A percentile compares a stretch with the other conserved stretches of the same genome.
These are phyloP conservation scores for Zizania latifolia DNA, from an alignment of 176 grass and related monocot species.

Conservation along the genomic window DNA sequence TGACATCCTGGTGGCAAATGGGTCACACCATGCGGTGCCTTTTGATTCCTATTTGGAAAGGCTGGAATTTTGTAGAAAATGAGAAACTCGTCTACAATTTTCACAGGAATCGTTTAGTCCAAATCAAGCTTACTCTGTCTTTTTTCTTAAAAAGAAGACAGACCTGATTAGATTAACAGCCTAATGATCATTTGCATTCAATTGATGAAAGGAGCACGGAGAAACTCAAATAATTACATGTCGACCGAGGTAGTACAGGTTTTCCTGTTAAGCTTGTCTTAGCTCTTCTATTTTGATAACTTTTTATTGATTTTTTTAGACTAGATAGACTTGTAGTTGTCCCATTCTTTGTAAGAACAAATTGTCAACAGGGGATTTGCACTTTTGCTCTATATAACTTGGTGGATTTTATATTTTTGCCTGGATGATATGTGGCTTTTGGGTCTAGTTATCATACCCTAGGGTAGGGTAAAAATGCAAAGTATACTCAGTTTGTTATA, in stretches of 20 bases:
- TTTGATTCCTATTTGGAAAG: conserved; percentile 3
- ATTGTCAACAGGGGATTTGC: too few relatives aligned
- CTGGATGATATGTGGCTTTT: too few relatives aligned
- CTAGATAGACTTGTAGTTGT: neutral
- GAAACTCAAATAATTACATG: conserved; percentile 5
- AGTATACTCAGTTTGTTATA: too few relatives aligned
- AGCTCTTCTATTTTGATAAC: neutral
- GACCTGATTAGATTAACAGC: conserved; percentile 1
- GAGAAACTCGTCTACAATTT: neutral
- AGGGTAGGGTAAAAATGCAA: too few relatives aligned
- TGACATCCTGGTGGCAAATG: neutral
- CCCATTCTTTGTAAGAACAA: conserved; percentile 15
- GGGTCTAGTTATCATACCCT: too few relatives aligned
- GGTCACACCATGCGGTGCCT: neutral
- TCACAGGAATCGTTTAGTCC: neutral
- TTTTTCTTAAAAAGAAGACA: neutral
- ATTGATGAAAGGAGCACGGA: too few relatives aligned
- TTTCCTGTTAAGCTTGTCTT: neutral
- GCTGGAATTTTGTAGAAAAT: neutral
- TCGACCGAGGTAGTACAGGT: conserved; percentile 8
- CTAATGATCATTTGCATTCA: neutral
- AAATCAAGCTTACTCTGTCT: neutral
- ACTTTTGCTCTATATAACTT: too few relatives aligned
- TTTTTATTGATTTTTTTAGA: neutral
- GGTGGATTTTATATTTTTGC: too few relatives aligned